These are phyloP conservation scores for Cyclostephanos invisitatus DNA, from an alignment of 108 stramenopile genomes.

Conservation along the genomic window DNA sequence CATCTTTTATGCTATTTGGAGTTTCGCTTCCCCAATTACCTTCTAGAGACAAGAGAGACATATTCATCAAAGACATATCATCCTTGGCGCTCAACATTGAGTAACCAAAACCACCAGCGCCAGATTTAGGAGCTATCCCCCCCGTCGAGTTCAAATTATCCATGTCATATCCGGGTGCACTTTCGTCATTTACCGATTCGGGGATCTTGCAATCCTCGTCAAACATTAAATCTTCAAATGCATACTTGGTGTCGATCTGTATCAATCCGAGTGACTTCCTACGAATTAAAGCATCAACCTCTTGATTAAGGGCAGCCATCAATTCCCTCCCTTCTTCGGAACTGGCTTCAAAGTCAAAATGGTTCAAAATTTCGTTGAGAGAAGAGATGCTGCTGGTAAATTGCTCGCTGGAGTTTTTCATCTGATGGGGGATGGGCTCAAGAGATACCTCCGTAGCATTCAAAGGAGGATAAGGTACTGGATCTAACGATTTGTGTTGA, in stretches of 20 bases:
- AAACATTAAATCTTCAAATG: constrained; percentile 39
- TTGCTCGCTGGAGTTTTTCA: not conserved
- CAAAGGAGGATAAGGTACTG: too few species aligned
- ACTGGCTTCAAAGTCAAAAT: constrained; percentile 17
- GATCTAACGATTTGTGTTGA: not conserved
- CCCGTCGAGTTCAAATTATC: constrained; percentile 2
- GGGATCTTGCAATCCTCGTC: constrained; percentile 27
- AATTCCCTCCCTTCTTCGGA: constrained; percentile 22
- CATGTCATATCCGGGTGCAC: not conserved
- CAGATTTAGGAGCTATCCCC: not conserved
- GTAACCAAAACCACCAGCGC: not conserved
- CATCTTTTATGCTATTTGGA: constrained; percentile 1
- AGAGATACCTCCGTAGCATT: not conserved
- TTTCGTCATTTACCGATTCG: not conserved
- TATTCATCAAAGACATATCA: constrained; percentile 37
- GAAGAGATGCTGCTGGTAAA: constrained; percentile 11
- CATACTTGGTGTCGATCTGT: constrained; percentile 17
- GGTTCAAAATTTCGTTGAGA: constrained; percentile 10
- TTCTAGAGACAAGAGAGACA: constrained; percentile 31
- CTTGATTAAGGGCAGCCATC: constrained; percentile 17
- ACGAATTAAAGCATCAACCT: constrained; percentile 22
- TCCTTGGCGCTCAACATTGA: constrained; percentile 6
- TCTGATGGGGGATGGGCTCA: not conserved
- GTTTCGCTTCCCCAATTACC: not conserved
- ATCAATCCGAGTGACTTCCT: constrained; percentile 21